Conservation (phyloP, 306 rosid species). For the Trichosanthes cucumerina region DNA sequence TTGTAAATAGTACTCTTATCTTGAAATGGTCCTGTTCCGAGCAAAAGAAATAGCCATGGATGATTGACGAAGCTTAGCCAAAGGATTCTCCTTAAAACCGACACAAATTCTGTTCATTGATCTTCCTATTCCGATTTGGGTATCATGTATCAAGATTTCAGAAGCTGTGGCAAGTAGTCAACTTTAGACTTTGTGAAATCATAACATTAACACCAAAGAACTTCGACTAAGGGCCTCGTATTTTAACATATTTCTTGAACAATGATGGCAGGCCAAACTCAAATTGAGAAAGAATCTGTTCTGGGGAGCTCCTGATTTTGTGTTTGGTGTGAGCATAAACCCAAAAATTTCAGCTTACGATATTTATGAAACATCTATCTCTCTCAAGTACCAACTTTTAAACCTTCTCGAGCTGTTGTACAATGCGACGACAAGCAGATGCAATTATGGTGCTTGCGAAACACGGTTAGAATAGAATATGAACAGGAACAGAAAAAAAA, state of each 20-base stretch:
- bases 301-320: neutral
- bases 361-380: no score
- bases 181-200: neutral
- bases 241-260: neutral
- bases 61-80: neutral
- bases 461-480: neutral
- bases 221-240: neutral
- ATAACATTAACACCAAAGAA: neutral
- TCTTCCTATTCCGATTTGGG: no score
- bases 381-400: no score
- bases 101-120: neutral
- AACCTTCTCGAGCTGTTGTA: neutral
- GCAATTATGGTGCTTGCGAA: neutral
- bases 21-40: neutral
- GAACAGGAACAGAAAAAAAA: neutral
- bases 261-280: no score
- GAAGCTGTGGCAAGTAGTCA: no score
- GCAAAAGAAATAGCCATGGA: neutral
- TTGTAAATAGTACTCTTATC: neutral
- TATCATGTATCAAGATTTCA: no score
- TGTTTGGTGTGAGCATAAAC: no score
- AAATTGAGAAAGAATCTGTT: neutral
- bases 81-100: neutral
- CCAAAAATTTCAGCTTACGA: neutral
- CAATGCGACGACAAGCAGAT: neutral